Evolutionary conservation across 768 basidiomycete species (phyloP), one percentile per base, ranked within the genome.

Genomic region (Russula earlei): DNA sequence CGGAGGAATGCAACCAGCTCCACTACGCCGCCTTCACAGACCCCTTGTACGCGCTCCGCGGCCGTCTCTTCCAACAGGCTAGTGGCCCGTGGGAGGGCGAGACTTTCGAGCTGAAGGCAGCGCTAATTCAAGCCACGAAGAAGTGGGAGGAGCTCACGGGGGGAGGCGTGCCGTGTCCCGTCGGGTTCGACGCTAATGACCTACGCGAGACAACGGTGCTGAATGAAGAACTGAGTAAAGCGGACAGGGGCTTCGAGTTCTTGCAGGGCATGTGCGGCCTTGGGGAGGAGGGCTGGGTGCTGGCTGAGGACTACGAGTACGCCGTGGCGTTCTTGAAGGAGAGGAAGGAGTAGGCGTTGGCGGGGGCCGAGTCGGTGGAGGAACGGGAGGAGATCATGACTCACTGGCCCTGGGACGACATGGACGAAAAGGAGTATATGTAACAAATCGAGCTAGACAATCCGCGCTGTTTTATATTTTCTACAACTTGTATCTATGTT

Each of bases 321-420:
- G 34, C 34, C 34, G 7, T 36, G 47, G 34, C 33, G 9, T 7
- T 14, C 33, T 2, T 0, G 0, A 24, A 36, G 47, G 0, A 22
- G 33, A 12, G 15, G 34, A 49, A 49, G 47, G 14, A 36, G 47
- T 5, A 22, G 22, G 20, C 3, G 20, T 49, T 49, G 20, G 15
- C 34, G 1, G 29, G 4, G 29, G 20, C 34, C 15, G 63, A 43
- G 61, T 57, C 62, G 49, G 52, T 55, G 62, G 68, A 74, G 61
- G 71, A 71, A 63, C 74, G 71, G 60, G 75, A 55, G 27, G 52
- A 69, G 69, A 63, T 71, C 47, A 53, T 6, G 68, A 70, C 62
- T 42, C 62, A 79, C 63, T 79, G 76, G 77, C 67, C 64, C 62
- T 76, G 63, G 54, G 73, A 77, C 63, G 76, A 78, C 54, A 77